Conservation (phyloP, 345 rosid species). For the Anacardium occidentale region DNA sequence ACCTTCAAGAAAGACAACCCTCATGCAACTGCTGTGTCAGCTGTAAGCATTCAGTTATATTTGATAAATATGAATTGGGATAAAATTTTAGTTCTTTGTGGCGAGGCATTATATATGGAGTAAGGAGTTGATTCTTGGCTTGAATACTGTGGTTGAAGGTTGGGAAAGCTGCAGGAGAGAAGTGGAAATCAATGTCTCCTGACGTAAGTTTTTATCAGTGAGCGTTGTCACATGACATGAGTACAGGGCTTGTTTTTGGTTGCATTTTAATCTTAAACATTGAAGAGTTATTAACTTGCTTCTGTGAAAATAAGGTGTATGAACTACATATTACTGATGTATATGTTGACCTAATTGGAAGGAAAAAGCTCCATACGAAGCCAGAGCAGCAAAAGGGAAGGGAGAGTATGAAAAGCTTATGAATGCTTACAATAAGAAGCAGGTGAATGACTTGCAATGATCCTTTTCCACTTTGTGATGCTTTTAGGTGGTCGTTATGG, state of each 20-base stretch:
- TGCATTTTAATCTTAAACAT: conserved; percentile 6
- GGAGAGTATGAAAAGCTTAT: conserved; percentile 71
- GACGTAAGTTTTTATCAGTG: conserved; percentile 44
- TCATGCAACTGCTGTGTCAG: conserved; percentile 66
- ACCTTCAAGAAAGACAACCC: conserved; percentile 75
- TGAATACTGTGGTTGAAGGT: conserved; percentile 45
- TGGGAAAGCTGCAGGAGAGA: conserved; percentile 83
- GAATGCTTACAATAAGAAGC: conserved; percentile 77
- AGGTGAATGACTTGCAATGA: conserved; percentile 39
- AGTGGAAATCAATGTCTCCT: conserved; percentile 69
- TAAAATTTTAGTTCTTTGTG: not conserved
- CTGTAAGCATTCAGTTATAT: conserved; percentile 41
- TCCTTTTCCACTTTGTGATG: not conserved
- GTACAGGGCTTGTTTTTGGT: conserved; percentile 5
- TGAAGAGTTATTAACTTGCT: conserved; percentile 3
- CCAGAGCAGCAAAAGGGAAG: conserved; percentile 79
- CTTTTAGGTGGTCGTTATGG: not conserved
- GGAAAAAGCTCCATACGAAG: conserved; percentile 89
- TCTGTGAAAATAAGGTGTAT: not conserved
- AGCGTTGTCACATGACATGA: too few species aligned
- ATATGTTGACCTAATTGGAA: conserved; percentile 20
- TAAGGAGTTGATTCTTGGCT: conserved; percentile 8
- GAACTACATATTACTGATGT: not conserved
- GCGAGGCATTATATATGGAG: not conserved
- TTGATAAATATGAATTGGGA: not conserved